Evolutionary conservation across 1,139 yeast species (phyloP).

Genomic region (Meyerozyma elateridarum): DNA sequence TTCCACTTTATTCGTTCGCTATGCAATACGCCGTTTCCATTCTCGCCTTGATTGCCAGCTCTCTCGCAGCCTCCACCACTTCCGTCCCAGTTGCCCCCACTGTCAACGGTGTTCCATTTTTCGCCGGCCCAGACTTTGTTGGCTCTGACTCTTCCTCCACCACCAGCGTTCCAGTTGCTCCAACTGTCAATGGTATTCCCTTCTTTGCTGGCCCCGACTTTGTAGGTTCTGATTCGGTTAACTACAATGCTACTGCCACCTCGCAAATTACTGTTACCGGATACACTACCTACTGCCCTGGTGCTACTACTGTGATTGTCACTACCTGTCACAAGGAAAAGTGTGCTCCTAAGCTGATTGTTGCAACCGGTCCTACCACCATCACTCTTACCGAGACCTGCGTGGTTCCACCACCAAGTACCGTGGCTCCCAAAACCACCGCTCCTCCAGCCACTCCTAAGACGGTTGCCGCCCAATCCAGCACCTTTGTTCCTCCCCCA

Average conservation of each 20-base stretch:
- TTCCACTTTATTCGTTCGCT: slow-evolving; percentile 1
- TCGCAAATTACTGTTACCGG: slow-evolving; percentile 15
- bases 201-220: slow-evolving; percentile 1
- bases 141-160: not conserved
- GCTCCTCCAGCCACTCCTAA: slow-evolving; percentile 2
- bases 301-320: slow-evolving; percentile 14
- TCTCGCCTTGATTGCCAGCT: slow-evolving; percentile 1
- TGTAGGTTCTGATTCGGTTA: slow-evolving; percentile 1
- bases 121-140: slow-evolving; percentile 3
- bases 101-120: slow-evolving; percentile 2
- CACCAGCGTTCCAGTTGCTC: slow-evolving; percentile 1
- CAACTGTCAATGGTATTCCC: not conserved
- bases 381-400: slow-evolving; percentile 14
- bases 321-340: slow-evolving; percentile 12
- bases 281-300: slow-evolving; percentile 19
- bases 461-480: slow-evolving; percentile 11
- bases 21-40: not conserved
- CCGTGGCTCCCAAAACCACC: not conserved
- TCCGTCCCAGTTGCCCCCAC: not conserved
- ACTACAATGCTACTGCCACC: slow-evolving; percentile 12
- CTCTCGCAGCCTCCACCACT: not conserved
- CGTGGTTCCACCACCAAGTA: slow-evolving; percentile 10
- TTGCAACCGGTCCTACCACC: slow-evolving; percentile 14
- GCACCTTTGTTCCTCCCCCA: too few relatives aligned
- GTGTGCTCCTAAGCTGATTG: slow-evolving; percentile 12